Base-by-base conservation (phyloP, 768 basidiomycete genomes). In the Mycena rosella region DNA sequence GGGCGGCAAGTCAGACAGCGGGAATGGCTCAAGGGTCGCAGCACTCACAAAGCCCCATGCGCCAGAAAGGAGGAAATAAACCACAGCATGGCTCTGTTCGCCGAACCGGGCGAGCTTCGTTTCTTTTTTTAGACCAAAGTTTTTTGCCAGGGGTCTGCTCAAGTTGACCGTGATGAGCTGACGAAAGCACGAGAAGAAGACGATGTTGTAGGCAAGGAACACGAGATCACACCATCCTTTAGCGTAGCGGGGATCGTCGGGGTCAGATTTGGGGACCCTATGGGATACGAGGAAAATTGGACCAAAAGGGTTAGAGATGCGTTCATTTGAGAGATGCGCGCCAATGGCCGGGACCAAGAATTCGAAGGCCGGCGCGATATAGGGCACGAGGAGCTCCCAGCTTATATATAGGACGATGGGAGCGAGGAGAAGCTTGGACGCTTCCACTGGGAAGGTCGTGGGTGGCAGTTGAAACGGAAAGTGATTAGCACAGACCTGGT, bases 161-260 rank as follows among this genome's bases (percentile, higher is more conserved):
- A 95, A 38, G 61, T 86, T 87, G 74, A 92, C 70, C 20, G 91
- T 88, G 76, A 95, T 75, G 48, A 83, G 74, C 79, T 98, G 96
- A 32, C 97, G 90, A 47, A 96, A 71, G 76, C 96, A 93, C 2
- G 95, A 96, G 82, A 92, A 99, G 73, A 97, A 89, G 55, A 99
- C 81, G 78, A 98, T 83, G 75, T 96, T 84, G 79, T 94, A 96
- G 3, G 85, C 84, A 51, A 98, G 72, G 80, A 99, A 99, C 18
- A 85, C 74, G 11, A 96, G 68, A 75, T 99, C 97, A 65, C 87
- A 79, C 71, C 85, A 92, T 18, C 87, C 87, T 80, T 96, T 98
- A 42, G 81, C 81, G 74, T 93, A 95, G 34, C 86, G 86, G 0
- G 87, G 86, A 70, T 90, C 87, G 0, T 85, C 84, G 8, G 81